Base-by-base conservation (phyloP, 148 eudicot species). In the Heliosperma pusillum region DNA sequence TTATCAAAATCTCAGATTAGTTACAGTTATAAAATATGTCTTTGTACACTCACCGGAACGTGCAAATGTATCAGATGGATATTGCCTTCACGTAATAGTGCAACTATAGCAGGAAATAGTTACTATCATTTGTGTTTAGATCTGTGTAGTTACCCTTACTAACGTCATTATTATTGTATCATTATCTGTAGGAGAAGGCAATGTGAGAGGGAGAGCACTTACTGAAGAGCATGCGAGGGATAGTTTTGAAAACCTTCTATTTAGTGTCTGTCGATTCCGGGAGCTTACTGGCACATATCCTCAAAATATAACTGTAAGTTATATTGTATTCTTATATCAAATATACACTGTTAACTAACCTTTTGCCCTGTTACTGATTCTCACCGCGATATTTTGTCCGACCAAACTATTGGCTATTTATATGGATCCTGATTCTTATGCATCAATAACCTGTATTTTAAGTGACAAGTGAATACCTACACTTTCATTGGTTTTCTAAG, bases 151-250 rank as follows among this genome's bases (percentile, higher is more conserved):
- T n/a, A 66, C 9, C 56, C 55, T 20, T 8, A 42, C 50, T 64
- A 7, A 55, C 53, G 70, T 44, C 71, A 29, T 33, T 79, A 67
- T 24, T 59, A 69, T 52, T 53, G 71, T 73, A 30, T 24, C 72
- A 22, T 59, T 70, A 19, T 82, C 75, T 70, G 42, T 47, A 94
- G 98, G 96, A 75, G 90, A 90, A 84, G 87, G 79, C 74, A 79
- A 64, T 76, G 97, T 94, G 83, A 90, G 93, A 81, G 80, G 80
- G 77, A 90, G 89, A 78, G 89, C 97, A 78, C 97, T 94, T 27
- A 94, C 98, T 4, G 98, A 94, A 85, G 98, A 94, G 77, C 97
- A 94, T 80, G 98, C 98, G 45, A 84, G 98, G 86, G 97, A 94
- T 80, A 94, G 98, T 83, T 91, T 83, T 74, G 98, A 94, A 86